Evolutionary conservation across 441 rosid genomes (phyloP), one percentile per base, ranked within the genome.

Genomic region (Erodium trifolium): DNA sequence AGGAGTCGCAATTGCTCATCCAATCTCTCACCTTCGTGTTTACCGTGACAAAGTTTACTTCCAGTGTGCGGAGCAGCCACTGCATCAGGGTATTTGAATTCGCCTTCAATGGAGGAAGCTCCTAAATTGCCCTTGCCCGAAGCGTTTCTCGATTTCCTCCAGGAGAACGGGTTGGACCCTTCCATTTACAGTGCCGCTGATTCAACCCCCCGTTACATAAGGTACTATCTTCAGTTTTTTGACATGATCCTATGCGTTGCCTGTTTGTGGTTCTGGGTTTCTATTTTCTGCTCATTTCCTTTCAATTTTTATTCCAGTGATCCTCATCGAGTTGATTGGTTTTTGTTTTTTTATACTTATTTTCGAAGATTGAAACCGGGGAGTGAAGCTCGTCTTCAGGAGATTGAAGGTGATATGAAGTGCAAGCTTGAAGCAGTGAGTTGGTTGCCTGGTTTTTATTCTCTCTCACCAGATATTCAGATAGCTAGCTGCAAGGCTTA

Each of bases 371-470:
- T 91, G 80, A 91, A 88, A 79, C 91, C 92, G 47, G 90, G 87
- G 10, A 63, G 65, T 76, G 97, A 88, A 68, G 83, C 66, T 76
- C 51, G 51, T 55, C 5, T 80, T 10, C 65, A 75, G 71, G 88
- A 84, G 69, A 81, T 93, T 71, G 91, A 88, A 83, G 80, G 79
- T 59, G 89, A 89, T 60, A 70, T 91, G 8, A 81, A 80, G 60
- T 93, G 92, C 79, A 82, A 84, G 75, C 87, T 90, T 14, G 78
- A 84, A 76, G 81, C 45, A 74, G 87, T 93, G 66, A 76, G 57
- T 31, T 91, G 98, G 98, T 71, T 89, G 60, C 80, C 82, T 43
- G 87, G 92, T 2, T 93, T 93, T 73, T 90, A 84, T 81, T 85
- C 90, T 18, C 87, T 93, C 55, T 88, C 89, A 5, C 89, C 91